Evolutionary conservation across 306 rosid species (phyloP).

Genomic region (Phaseolus lunatus): DNA sequence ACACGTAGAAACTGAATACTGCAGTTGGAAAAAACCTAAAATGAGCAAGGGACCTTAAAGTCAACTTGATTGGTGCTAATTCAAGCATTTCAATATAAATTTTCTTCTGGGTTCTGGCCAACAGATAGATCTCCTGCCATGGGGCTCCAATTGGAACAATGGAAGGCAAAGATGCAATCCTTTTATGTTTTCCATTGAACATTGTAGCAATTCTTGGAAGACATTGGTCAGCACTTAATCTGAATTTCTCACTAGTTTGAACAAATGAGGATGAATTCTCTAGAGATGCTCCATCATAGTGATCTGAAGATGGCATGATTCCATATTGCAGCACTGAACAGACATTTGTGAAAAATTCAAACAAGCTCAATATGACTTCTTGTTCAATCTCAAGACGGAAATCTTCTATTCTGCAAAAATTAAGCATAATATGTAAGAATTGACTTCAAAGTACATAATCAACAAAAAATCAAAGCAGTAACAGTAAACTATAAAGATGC

Average conservation of each 20-base stretch:
- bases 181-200: conserved; percentile 50
- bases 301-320: conserved; percentile 60
- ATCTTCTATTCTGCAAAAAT: conserved; percentile 84
- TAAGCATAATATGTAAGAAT: conserved; percentile 44
- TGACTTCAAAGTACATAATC: conserved; percentile 5
- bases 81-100: conserved; percentile 86
- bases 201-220: conserved; percentile 48
- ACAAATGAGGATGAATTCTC: conserved; percentile 52
- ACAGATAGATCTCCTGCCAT: conserved; percentile 90
- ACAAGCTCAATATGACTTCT: conserved; percentile 86
- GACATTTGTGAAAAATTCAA: conserved; percentile 71
- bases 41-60: conserved; percentile 64
- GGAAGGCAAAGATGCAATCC: conserved; percentile 60
- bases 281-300: conserved; percentile 44
- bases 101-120: conserved; percentile 91
- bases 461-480: conserved; percentile 6
- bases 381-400: conserved; percentile 91
- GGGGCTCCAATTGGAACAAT: conserved; percentile 95
- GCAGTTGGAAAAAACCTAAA: conserved; percentile 18
- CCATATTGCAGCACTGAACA: conserved; percentile 64
- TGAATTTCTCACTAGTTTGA: conserved; percentile 49
- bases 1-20: conserved; percentile 21
- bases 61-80: conserved; percentile 80
- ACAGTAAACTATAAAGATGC: conserved; percentile 18
- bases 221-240: conserved; percentile 51